Base-by-base conservation (phyloP, 441 rosid genomes). In the Manihot esculenta region DNA sequence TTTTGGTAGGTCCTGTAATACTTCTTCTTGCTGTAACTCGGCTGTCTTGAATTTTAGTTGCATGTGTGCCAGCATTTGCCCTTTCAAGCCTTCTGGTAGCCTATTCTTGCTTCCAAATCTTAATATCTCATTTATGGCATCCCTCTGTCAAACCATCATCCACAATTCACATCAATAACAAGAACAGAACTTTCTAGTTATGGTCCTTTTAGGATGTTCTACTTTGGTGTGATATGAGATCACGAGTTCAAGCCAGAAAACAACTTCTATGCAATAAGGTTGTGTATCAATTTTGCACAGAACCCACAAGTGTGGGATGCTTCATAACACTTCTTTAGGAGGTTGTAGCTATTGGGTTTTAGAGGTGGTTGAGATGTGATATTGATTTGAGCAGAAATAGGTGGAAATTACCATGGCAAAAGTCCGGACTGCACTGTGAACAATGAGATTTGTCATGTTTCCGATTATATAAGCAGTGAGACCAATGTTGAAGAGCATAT, bases 381-480 rank as follows among this genome's bases (percentile, higher is more conserved):
- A n/a, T 7, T 3, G 11, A 10, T 21, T 38, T 50, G 45, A 59
- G 5, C 7, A 2, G 41, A 35, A 35, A 35, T 35, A 35, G 41
- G 5, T 35, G 56, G 63, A 57, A 24, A 56, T 76, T 84, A 94
- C 99, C 95, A 87, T 85, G 73, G 74, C 69, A 55, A 92, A 88
- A 45, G 93, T 92, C n/a, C 81, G 83, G 51, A 80, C 78, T 12
- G 93, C 87, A 7, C 83, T 73, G 70, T 88, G 96, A 83, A 94
- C 98, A 24, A 92, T 69, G 51, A 94, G 99, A 74, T 87, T 90
- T 57, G 98, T 92, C 96, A 92, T 94, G 93, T 88, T 92, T 68
- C 97, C 98, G 14, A 92, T 94, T 59, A 92, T 83, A 68, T 92
- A 94, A 66, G 99, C 88, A 0, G 92, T 84, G 82, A 94, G 97